Evolutionary conservation across 148 eudicot genomes (phyloP), one percentile per base, ranked within the genome.

Genomic region (Oxyria digyna): DNA sequence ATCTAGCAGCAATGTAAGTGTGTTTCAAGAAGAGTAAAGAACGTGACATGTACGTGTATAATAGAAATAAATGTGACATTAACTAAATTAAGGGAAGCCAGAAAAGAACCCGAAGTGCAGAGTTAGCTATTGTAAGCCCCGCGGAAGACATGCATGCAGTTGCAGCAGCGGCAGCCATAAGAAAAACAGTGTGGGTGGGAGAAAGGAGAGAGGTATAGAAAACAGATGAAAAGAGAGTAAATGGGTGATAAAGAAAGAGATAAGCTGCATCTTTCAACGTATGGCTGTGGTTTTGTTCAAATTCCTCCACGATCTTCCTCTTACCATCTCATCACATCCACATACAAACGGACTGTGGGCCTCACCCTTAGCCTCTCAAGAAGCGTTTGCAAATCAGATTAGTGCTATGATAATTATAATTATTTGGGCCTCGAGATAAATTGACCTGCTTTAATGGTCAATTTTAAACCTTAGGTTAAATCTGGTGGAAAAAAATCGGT

Each of bases 111-210:
- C 83, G 81, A 62, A 81, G 84, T 69, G 96, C 80, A 3, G 93
- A 83, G 77, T 79, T 89, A 80, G 85, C 87, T 48, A 85, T 77
- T 42, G 92, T 85, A 74, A 89, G 85, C 74, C 84, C 87, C 80
- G 90, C 80, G 42, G 95, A 81, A 48, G 97, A 89, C 92, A 88
- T 91, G 82, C 74, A 43, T 32, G 41, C 46, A 65, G 26, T 14
- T 38, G 67, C 59, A 59, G 68, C 8, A 67, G 57, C 20, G 49
- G 68, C 8, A 67, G 57, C 20, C 37, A 70, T 20, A 14, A 18
- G 29, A 67, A 15, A 23, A 38, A 31, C 15, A n/a, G 27, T 14
- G 45, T 21, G 12, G 8, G 15, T 42, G 42, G 63, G 24, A 21
- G 40, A 45, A 23, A n/a, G n/a, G 13, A 32, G 31, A n/a, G 24